Evolutionary conservation across 2,329 filamentous ascomycete genomes (phyloP).

Genomic region (Knoxdaviesia proteae): DNA sequence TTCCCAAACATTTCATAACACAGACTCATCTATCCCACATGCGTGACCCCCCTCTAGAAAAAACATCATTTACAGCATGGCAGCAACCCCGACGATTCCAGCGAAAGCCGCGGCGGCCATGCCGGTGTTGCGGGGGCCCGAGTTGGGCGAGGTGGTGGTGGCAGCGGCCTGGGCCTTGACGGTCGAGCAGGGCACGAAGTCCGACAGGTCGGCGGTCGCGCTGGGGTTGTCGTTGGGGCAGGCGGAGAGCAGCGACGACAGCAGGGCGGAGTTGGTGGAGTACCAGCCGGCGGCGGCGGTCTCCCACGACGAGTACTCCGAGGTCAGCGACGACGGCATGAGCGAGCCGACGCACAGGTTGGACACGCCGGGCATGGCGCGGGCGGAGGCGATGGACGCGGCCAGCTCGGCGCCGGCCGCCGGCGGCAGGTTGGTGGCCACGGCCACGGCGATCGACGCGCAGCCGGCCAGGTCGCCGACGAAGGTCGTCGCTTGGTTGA

Average conservation of each 20-base stretch:
- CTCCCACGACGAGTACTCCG: constrained; percentile 13
- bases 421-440: constrained; percentile 3
- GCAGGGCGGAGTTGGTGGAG: constrained; percentile 9
- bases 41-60: no score
- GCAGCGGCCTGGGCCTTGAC: background rate
- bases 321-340: constrained; percentile 11
- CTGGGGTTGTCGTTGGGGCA: constrained; percentile 9
- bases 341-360: constrained; percentile 13
- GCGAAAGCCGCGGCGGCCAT: constrained; percentile 8
- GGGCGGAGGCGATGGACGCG: constrained; percentile 9
- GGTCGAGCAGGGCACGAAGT: constrained; percentile 3
- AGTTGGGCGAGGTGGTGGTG: background rate
- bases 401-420: constrained; percentile 2
- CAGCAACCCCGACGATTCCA: constrained; percentile 11
- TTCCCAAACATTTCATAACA: no score
- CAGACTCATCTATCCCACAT: no score
- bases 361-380: constrained; percentile 8
- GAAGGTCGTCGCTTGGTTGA: constrained; percentile 1
- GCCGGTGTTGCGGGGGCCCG: constrained; percentile 1
- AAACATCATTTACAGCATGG: constrained; percentile 2
- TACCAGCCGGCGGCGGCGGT: constrained; percentile 12
- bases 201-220: background rate
- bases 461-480: constrained; percentile 2
- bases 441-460: constrained; percentile 1
- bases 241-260: constrained; percentile 8